Conservation (phyloP, 2,329 filamentous ascomycete species). For the Coniochaeta ligniaria region DNA sequence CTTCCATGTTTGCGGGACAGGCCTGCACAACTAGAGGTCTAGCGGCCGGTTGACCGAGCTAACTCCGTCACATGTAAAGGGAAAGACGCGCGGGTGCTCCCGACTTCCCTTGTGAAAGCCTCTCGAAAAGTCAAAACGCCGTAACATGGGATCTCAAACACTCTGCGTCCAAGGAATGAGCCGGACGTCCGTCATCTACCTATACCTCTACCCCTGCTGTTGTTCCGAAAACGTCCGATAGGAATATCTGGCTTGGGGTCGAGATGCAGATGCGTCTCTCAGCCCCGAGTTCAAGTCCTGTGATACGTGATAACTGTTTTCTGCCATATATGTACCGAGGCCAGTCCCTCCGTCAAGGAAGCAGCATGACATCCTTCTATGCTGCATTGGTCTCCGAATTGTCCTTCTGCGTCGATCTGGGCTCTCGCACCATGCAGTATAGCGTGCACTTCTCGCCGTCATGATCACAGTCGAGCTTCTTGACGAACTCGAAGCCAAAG, state of each 20-base stretch:
- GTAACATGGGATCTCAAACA: background rate
- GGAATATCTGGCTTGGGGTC: background rate
- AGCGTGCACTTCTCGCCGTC: conserved; percentile 47
- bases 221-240: background rate
- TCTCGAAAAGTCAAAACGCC: background rate
- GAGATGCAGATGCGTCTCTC: no score
- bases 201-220: background rate
- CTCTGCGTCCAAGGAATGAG: background rate
- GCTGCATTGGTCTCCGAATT: background rate
- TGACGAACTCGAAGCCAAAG: conserved; percentile 59
- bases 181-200: background rate
- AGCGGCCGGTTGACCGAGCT: background rate
- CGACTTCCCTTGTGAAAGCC: background rate
- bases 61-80: background rate
- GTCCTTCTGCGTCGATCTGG: conserved; percentile 11
- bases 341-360: background rate
- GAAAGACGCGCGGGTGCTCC: background rate
- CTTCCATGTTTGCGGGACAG: background rate
- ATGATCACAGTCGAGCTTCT: conserved; percentile 61
- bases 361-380: background rate
- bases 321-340: background rate
- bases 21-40: background rate
- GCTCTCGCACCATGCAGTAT: conserved; percentile 39
- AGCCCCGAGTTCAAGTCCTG: background rate
- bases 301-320: background rate